A percentile compares a stretch with the other conserved stretches of the same genome.
Conservation (phyloP, 2,329 filamentous ascomycete species). For the Claviceps paspali region DNA sequence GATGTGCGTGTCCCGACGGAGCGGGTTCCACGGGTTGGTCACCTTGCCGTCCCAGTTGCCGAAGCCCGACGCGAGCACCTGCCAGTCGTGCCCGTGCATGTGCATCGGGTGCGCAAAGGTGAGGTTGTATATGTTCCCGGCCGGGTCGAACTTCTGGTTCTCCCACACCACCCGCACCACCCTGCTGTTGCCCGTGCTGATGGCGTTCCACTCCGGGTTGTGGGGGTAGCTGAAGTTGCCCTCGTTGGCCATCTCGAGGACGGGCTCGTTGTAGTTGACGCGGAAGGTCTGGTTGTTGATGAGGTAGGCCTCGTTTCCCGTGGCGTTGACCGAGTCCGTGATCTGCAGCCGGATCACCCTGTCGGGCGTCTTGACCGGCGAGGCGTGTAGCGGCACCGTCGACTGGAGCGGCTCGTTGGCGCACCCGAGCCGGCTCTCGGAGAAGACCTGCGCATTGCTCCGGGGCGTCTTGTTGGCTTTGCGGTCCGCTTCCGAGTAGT, state of each 20-base stretch:
- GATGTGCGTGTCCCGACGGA: slow-evolving; percentile 36
- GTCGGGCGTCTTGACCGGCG: not conserved
- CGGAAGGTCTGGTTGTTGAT: not conserved
- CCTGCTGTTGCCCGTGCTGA: not conserved
- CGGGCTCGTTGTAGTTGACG: slow-evolving; percentile 1
- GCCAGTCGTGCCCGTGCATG: slow-evolving; percentile 22
- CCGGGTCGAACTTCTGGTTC: not conserved
- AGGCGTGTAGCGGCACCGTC: not conserved
- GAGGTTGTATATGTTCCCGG: slow-evolving; percentile 9
- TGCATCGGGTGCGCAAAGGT: slow-evolving; percentile 19
- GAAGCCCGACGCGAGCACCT: slow-evolving; percentile 12
- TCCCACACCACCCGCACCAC: slow-evolving; percentile 1
- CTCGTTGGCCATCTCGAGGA: not conserved
- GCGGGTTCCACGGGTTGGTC: slow-evolving; percentile 24
- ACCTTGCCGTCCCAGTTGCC: slow-evolving; percentile 10
- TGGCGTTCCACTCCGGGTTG: not conserved
- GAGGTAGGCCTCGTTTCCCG: not conserved
- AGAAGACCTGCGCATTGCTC: not conserved
- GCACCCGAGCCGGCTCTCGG: not conserved
- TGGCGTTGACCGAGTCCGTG: slow-evolving; percentile 1
- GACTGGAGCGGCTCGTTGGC: not conserved
- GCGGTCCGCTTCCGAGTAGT: not conserved
- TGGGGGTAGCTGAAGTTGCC: slow-evolving; percentile 1
- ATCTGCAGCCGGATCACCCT: not conserved
- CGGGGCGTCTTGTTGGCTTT: not conserved